Evolutionary conservation across 1,284 basidiomycete species (phyloP).

Genomic region (Erythrobasidium hasegawianum): DNA sequence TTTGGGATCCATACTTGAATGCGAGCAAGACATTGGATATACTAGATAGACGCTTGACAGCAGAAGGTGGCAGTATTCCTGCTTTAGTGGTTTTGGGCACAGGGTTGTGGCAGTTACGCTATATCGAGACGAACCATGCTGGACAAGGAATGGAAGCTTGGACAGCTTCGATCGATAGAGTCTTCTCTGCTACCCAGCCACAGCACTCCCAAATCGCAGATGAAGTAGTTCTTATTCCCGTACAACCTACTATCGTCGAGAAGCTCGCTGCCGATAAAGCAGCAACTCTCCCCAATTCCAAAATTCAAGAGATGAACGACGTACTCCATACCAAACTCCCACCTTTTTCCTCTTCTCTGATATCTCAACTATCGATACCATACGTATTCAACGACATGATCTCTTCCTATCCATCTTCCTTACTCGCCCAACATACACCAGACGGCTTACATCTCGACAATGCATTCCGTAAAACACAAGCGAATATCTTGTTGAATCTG

Average conservation of each 20-base stretch:
- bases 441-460: slow-evolving; percentile 79
- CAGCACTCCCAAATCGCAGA: slow-evolving; percentile 57
- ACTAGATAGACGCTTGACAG: slow-evolving; percentile 42
- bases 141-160: slow-evolving; percentile 72
- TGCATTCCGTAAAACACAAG: slow-evolving; percentile 63
- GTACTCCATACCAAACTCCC: slow-evolving; percentile 59
- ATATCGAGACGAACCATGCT: slow-evolving; percentile 50
- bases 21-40: slow-evolving; percentile 55
- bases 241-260: slow-evolving; percentile 61
- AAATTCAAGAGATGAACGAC: slow-evolving; percentile 83
- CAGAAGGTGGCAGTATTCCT: slow-evolving; percentile 49
- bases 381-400: slow-evolving; percentile 73
- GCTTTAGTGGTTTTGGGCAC: slow-evolving; percentile 74
- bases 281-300: slow-evolving; percentile 64
- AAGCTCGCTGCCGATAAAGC: slow-evolving; percentile 64
- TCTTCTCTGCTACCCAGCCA: slow-evolving; percentile 57
- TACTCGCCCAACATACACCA: slow-evolving; percentile 56
- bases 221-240: slow-evolving; percentile 67
- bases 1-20: slow-evolving; percentile 62
- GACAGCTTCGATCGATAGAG: slow-evolving; percentile 65
- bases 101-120: slow-evolving; percentile 80
- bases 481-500: slow-evolving; percentile 72
- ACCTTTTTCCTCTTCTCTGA: slow-evolving; percentile 50
- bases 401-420: slow-evolving; percentile 47
- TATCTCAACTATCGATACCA: slow-evolving; percentile 57